These are phyloP conservation scores for Adansonia digitata DNA, from an alignment of 345 rosid genomes.

Conservation along the genomic window DNA sequence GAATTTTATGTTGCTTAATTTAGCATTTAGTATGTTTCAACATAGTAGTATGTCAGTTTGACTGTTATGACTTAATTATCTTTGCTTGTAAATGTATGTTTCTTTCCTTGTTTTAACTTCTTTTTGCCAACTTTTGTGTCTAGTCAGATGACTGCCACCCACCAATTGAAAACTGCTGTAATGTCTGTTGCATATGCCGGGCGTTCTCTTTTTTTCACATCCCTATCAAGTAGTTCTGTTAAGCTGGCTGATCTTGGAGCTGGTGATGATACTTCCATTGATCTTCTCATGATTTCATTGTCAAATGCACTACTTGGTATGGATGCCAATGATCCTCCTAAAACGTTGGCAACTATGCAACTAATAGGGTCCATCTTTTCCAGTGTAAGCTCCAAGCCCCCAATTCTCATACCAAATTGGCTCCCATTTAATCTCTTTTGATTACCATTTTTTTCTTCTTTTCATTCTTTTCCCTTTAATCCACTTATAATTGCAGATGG, in stretches of 20 bases:
- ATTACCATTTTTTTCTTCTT: conserved; percentile 10
- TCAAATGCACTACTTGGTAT: conserved; percentile 96
- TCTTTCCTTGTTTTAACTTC: conserved; percentile 32
- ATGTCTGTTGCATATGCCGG: conserved; percentile 97
- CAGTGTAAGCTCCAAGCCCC: conserved; percentile 56
- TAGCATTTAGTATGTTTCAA: background rate
- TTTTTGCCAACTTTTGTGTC: conserved; percentile 38
- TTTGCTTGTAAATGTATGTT: conserved; percentile 5
- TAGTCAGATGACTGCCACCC: conserved; percentile 98
- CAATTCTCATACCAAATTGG: background rate
- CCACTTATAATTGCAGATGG: conserved; percentile 69
- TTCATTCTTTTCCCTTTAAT: conserved; percentile 4
- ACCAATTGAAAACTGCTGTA: conserved; percentile 96
- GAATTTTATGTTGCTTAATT: conserved; percentile 6
- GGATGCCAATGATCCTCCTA: conserved; percentile 99
- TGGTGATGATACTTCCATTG: conserved; percentile 41
- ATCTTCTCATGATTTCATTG: conserved; percentile 72
- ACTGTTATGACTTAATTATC: background rate
- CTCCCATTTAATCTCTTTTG: background rate
- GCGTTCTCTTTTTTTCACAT: conserved; percentile 76
- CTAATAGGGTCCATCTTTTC: conserved; percentile 96
- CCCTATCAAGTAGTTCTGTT: conserved; percentile 43
- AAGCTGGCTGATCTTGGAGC: conserved; percentile 49
- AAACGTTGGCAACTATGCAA: conserved; percentile 95
- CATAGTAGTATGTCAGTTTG: background rate